These are phyloP conservation scores for Pseudoneurospora amorphoporcata DNA, from an alignment of 495 filamentous ascomycete genomes.

Conservation along the genomic window DNA sequence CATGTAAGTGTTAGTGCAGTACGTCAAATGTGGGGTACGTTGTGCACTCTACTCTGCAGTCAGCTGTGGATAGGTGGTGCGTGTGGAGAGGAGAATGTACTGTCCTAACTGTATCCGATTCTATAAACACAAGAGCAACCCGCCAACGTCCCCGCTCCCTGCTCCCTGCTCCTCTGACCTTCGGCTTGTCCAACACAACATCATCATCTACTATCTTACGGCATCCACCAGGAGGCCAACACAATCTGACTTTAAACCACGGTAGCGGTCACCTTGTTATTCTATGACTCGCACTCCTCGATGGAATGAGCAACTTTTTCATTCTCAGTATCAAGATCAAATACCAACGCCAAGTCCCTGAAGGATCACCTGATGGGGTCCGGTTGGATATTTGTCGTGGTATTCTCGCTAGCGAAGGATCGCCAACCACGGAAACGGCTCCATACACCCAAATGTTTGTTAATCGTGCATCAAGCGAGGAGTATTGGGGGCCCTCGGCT, in stretches of 20 bases:
- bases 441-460: neutral
- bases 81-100: neutral
- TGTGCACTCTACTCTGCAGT: accelerated
- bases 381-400: neutral
- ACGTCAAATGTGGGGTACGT: neutral
- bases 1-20: neutral
- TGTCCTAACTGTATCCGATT: neutral
- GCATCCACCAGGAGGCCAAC: neutral
- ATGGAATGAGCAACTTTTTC: neutral
- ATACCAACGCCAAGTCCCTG: neutral
- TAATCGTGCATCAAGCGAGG: neutral
- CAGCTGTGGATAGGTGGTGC: neutral
- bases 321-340: neutral
- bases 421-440: neutral
- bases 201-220: neutral
- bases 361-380: neutral
- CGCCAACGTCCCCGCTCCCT: neutral
- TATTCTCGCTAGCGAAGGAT: neutral
- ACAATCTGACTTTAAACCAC: neutral
- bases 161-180: neutral
- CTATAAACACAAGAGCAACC: neutral
- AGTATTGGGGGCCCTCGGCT: neutral
- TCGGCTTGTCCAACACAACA: neutral
- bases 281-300: neutral
- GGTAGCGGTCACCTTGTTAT: neutral